phyloP scores from a whole-genome alignment of 116 monocot genomes.

The Papilionanthe hybrid region DNA sequence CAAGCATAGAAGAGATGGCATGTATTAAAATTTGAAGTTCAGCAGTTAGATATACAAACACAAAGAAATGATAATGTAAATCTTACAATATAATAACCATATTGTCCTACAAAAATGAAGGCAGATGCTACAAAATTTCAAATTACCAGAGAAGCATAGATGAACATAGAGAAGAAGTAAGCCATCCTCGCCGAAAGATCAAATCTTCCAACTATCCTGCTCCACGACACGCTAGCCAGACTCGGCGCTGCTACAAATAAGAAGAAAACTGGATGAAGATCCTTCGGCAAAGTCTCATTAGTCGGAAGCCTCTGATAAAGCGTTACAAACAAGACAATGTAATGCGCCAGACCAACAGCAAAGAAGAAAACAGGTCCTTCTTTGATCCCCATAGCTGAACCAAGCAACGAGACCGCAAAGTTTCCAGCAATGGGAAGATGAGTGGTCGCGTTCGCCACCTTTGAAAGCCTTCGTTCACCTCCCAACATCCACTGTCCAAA shows the following conservation, averaged over 20 bases:
- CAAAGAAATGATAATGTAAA: too few species aligned
- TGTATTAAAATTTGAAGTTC: too few species aligned
- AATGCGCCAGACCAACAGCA: slow-evolving; percentile 15
- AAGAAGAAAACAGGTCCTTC: slow-evolving; percentile 39
- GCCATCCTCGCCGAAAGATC: slow-evolving; percentile 5
- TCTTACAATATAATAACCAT: too few species aligned
- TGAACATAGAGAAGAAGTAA: slow-evolving; percentile 13
- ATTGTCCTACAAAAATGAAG: too few species aligned
- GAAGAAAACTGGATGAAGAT: slow-evolving; percentile 22
- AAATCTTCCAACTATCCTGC: slow-evolving; percentile 5
- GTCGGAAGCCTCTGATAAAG: slow-evolving; percentile 23
- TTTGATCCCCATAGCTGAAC: slow-evolving; percentile 38
- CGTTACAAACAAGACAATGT: slow-evolving; percentile 18
- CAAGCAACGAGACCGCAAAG: slow-evolving; percentile 50
- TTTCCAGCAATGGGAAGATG: slow-evolving; percentile 49
- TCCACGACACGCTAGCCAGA: slow-evolving; percentile 10
- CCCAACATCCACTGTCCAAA: slow-evolving; percentile 72
- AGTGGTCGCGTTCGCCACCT: slow-evolving; percentile 56
- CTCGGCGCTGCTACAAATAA: slow-evolving; percentile 12
- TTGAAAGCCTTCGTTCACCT: slow-evolving; percentile 43
- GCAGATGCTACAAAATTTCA: too few species aligned
- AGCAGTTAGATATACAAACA: too few species aligned
- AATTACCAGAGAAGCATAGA: slow-evolving; percentile 16
- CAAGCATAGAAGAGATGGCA: too few species aligned
- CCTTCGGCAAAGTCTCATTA: slow-evolving; percentile 13